These are phyloP conservation scores for Thermomyces lanuginosus DNA, from an alignment of 2,329 filamentous ascomycete genomes.

Conservation along the genomic window DNA sequence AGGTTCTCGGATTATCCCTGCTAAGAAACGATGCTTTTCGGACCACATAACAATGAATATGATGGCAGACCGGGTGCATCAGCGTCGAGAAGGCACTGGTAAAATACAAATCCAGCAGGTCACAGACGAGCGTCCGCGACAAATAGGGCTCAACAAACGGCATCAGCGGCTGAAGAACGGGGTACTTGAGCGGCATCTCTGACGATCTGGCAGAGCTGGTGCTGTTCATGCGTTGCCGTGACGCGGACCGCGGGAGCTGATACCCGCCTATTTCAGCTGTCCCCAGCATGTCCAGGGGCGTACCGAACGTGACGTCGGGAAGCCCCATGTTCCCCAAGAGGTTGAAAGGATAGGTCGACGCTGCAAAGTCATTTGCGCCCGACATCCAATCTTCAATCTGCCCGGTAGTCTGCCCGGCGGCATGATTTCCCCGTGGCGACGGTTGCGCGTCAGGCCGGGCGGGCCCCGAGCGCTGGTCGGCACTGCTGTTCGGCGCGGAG, in stretches of 20 bases:
- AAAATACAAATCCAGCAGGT: conserved; percentile 81
- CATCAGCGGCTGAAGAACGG: conserved; percentile 66
- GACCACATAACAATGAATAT: conserved; percentile 77
- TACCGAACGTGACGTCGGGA: conserved; percentile 4
- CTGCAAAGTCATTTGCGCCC: conserved; percentile 5
- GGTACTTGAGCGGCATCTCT: conserved; percentile 48
- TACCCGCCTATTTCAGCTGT: conserved; percentile 14
- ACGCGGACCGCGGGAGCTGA: conserved; percentile 39
- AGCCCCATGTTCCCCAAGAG: conserved; percentile 6
- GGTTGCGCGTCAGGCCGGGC: conserved; percentile 10
- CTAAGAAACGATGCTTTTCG: conserved; percentile 75
- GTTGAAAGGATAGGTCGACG: conserved; percentile 4
- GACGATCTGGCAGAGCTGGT: conserved; percentile 22
- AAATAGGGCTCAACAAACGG: conserved; percentile 67
- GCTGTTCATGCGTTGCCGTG: conserved; percentile 37
- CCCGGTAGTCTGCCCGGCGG: conserved; percentile 3
- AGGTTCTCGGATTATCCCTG: conserved; percentile 59
- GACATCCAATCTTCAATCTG: conserved; percentile 8
- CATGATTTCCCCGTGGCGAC: conserved; percentile 9
- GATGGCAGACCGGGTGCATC: conserved; percentile 80
- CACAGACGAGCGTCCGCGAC: conserved; percentile 64
- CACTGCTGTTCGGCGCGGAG: conserved; percentile 16
- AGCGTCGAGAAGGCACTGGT: conserved; percentile 73
- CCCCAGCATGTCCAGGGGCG: conserved; percentile 6
- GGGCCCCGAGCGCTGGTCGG: conserved; percentile 13